phyloP scores from a whole-genome alignment of 225 moss, liverwort and hornwort genomes.

The Polytrichum formosum region DNA sequence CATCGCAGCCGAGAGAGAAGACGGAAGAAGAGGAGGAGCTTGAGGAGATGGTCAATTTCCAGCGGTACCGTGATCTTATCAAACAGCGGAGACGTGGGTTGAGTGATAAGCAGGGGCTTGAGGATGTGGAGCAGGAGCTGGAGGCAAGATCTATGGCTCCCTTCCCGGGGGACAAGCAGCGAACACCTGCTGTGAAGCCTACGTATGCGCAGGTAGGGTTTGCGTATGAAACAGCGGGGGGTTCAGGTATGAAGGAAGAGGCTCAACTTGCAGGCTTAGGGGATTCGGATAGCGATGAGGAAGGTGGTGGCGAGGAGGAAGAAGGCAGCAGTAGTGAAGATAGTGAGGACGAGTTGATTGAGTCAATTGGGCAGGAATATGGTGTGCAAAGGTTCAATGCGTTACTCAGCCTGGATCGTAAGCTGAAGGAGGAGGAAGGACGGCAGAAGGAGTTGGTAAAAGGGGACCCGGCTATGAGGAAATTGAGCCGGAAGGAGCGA shows the following conservation, averaged over 20 bases:
- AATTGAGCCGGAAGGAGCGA: constrained; percentile 93
- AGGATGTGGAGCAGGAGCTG: constrained; percentile 93
- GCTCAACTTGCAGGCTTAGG: constrained; percentile 31
- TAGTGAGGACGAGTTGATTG: constrained; percentile 96
- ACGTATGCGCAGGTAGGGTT: constrained; percentile 95
- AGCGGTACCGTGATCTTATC: constrained; percentile 95
- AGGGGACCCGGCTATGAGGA: constrained; percentile 95
- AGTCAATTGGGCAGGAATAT: constrained; percentile 85
- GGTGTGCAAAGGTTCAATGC: constrained; percentile 91
- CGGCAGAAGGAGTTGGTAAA: constrained; percentile 91
- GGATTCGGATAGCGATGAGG: constrained; percentile 88
- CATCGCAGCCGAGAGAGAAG: constrained; percentile 35
- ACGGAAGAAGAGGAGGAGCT: constrained; percentile 92
- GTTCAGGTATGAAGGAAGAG: constrained; percentile 49
- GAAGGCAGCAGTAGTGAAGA: constrained; percentile 92
- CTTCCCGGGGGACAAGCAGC: constrained; percentile 58
- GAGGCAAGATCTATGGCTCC: constrained; percentile 74
- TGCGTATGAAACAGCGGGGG: constrained; percentile 72
- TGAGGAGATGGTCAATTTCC: constrained; percentile 99
- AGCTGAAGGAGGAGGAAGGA: constrained; percentile 95
- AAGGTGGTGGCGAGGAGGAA: constrained; percentile 70
- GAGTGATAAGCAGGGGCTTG: constrained; percentile 91
- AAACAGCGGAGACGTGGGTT: constrained; percentile 95
- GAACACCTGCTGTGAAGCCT: constrained; percentile 50
- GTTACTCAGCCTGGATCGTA: constrained; percentile 80